Evolutionary conservation across 2,329 filamentous ascomycete genomes (phyloP).

Genomic region (Aspergillus sp.): DNA sequence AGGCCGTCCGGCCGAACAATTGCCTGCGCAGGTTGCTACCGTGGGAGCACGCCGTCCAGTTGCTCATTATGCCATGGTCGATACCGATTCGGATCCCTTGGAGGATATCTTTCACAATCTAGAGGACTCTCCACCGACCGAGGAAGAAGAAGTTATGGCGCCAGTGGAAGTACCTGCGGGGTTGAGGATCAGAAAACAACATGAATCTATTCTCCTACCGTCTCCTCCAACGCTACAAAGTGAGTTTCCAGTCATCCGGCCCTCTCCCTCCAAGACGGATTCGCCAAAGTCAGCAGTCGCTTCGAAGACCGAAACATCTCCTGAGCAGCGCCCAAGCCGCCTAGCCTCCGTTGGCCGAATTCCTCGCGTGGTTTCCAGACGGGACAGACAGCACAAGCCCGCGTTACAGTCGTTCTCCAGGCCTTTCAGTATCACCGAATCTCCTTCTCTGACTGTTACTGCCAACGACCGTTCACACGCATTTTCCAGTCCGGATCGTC

Average conservation of each 20-base stretch:
- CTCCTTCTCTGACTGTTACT: conserved; percentile 45
- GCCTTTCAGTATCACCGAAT: conserved; percentile 66
- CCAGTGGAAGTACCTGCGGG: conserved; percentile 33
- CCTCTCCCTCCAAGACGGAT: conserved; percentile 43
- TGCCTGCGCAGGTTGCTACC: conserved; percentile 47
- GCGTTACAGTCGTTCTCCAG: conserved; percentile 83
- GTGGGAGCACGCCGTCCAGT: conserved; percentile 49
- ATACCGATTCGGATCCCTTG: conserved; percentile 47
- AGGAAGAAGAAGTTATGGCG: conserved; percentile 34
- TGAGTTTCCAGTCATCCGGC: conserved; percentile 32
- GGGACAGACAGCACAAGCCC: conserved; percentile 65
- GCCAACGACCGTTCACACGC: conserved; percentile 29
- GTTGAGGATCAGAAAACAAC: conserved; percentile 38
- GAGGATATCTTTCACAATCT: conserved; percentile 44
- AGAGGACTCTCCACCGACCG: conserved; percentile 46
- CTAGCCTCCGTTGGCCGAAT: conserved; percentile 84
- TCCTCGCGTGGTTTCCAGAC: conserved; percentile 74
- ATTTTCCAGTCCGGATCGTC: conserved; percentile 29
- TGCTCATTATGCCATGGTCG: conserved; percentile 64
- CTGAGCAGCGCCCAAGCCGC: conserved; percentile 60
- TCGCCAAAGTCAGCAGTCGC: conserved; percentile 35
- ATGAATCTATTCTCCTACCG: conserved; percentile 47
- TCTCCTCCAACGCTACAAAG: conserved; percentile 45
- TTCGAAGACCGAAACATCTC: conserved; percentile 22
- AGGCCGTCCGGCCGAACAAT: conserved; percentile 33